Conservation (phyloP, 2,329 filamentous ascomycete genomes). For the Pleomassaria siparia region DNA sequence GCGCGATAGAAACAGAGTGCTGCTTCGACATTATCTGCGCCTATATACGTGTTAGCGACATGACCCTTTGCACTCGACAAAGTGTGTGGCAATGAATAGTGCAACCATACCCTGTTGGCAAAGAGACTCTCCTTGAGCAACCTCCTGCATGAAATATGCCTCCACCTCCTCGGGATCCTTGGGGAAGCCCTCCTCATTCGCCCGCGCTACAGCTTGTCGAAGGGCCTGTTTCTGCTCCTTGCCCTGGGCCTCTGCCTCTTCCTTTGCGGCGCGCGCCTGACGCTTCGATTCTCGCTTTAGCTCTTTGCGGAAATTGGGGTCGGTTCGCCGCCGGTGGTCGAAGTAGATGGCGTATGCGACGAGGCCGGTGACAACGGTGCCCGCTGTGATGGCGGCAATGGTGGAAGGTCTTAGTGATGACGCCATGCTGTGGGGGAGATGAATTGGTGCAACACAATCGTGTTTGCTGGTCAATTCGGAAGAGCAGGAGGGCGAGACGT, state of each 20-base stretch:
- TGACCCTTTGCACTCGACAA: background rate
- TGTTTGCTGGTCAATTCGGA: slow-evolving; percentile 4
- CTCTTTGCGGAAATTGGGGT: slow-evolving; percentile 63
- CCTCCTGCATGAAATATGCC: slow-evolving; percentile 94
- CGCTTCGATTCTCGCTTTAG: slow-evolving; percentile 75
- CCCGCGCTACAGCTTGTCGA: slow-evolving; percentile 73
- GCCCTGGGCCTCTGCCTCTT: slow-evolving; percentile 66
- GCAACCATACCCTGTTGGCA: slow-evolving; percentile 70
- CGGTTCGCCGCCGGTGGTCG: slow-evolving; percentile 65
- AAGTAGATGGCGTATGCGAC: slow-evolving; percentile 69
- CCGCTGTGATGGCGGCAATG: slow-evolving; percentile 59
- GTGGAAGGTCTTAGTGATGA: slow-evolving; percentile 58
- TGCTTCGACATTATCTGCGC: slow-evolving; percentile 73
- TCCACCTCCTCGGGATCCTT: slow-evolving; percentile 89
- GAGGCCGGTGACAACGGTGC: slow-evolving; percentile 60
- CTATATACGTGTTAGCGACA: slow-evolving; percentile 44
- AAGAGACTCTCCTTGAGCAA: slow-evolving; percentile 82
- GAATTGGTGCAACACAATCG: background rate
- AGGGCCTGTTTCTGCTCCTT: slow-evolving; percentile 72
- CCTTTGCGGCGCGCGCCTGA: slow-evolving; percentile 70
- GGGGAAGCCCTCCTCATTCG: slow-evolving; percentile 90
- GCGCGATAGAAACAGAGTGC: slow-evolving; percentile 97
- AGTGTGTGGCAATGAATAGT: background rate
- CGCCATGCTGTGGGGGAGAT: slow-evolving; percentile 23
- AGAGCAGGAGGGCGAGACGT: slow-evolving; percentile 5